Conservation (phyloP, 108 stramenopile genomes). For the Fistulifera solaris region DNA sequence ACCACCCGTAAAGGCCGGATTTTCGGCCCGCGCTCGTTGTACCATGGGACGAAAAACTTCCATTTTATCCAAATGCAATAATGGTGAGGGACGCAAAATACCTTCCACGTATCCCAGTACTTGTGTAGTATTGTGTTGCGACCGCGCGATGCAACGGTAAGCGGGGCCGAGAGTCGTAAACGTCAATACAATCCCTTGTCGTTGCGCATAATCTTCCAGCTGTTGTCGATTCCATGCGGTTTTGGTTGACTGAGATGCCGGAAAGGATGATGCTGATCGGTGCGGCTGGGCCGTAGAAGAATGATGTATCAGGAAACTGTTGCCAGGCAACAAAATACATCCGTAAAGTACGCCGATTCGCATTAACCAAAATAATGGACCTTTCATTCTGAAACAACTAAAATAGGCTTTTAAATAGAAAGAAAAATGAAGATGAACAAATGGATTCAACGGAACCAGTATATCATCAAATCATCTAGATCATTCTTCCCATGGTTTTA, state of each 20-base stretch:
- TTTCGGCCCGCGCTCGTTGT: constrained; percentile 28
- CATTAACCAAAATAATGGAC: too few species aligned
- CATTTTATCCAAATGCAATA: constrained; percentile 80
- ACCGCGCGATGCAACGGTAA: constrained; percentile 63
- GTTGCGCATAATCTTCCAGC: constrained; percentile 17
- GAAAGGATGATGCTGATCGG: too few species aligned
- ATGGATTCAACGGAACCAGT: too few species aligned
- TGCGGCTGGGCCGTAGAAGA: too few species aligned
- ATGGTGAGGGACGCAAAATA: constrained; percentile 55
- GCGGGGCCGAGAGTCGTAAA: constrained; percentile 63
- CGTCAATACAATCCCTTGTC: constrained; percentile 38
- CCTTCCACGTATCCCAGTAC: constrained; percentile 77
- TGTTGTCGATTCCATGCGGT: constrained; percentile 8
- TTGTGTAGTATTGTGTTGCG: constrained; percentile 31
- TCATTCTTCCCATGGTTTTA: too few species aligned
- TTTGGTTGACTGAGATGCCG: too few species aligned
- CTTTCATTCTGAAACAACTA: too few species aligned
- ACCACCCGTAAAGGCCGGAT: constrained; percentile 33
- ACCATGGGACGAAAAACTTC: constrained; percentile 54
- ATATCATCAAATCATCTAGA: too few species aligned
- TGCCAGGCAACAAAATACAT: not conserved
- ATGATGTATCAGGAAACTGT: not conserved
- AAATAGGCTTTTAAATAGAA: too few species aligned
- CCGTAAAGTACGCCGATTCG: not conserved
- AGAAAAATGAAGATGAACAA: too few species aligned